Base-by-base conservation (phyloP, 139 green algal species). In the Coelastrella sp. region DNA sequence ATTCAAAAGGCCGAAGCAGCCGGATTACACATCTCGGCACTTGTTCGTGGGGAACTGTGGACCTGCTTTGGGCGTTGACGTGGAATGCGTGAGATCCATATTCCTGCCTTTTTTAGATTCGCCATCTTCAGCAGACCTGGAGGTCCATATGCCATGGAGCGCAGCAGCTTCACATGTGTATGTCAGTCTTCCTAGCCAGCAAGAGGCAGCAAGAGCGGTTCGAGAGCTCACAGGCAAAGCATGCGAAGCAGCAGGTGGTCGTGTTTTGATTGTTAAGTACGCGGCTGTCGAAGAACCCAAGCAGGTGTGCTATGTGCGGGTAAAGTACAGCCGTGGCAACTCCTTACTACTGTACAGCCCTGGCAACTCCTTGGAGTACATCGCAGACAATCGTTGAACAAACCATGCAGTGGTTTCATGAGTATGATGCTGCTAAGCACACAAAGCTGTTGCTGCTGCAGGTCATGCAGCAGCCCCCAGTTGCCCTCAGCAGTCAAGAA, bases 1-100 rank as follows among this genome's bases (percentile, higher is more conserved):
- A 43, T 84, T 73, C 17, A 62, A 50, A 32, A n/a, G 53, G 57
- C 57, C 77, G 45, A 41, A 30, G 11, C 25, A 67, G 9, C 40
- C 38, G 25, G 38, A 48, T 19, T n/a, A 60, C 3, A 85, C 84
- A 19, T 94, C 86, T 0, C 27, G 81, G 0, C 85, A 94, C 73
- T 69, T 95, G 35, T 91, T 94, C 8, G 79, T 95, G 5, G 92
- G 86, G 64, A 95, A 95, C 69, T 90, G 79, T 50, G 88, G 91
- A 0, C 74, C 87, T 17, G 32, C 50, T 4, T 66, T 92, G 1
- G 91, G 88, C 7, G 15, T 90, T 11, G 32, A 32, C 6, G 27
- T 41, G 9, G 38, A 84, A 1, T 32, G 68, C 4, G 59, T 93
- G 2, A 15, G 43, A 8, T 2, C 5, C 15, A 25, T 90, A 11